These are phyloP conservation scores for Termitomyces sp. DNA, from an alignment of 768 basidiomycete genomes.

Conservation along the genomic window DNA sequence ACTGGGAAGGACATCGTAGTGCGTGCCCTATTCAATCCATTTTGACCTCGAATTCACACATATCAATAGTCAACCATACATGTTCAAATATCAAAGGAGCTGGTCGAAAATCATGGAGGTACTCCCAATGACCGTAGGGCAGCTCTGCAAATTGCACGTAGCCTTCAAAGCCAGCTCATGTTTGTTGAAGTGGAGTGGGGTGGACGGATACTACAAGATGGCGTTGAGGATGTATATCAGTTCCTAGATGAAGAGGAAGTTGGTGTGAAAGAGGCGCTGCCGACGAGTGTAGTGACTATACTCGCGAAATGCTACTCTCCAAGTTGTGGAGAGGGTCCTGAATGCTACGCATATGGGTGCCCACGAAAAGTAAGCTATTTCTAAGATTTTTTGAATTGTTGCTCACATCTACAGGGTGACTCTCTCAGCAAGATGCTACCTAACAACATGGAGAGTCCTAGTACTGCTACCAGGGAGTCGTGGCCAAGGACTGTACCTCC, in stretches of 20 bases:
- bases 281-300: constrained; percentile 84
- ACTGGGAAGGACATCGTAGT: constrained; percentile 94
- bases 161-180: constrained; percentile 86
- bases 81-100: constrained; percentile 72
- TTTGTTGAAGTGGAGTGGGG: constrained; percentile 99
- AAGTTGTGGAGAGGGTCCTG: constrained; percentile 69
- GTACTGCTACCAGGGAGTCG: constrained; percentile 41
- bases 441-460: constrained; percentile 23
- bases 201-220: constrained; percentile 73
- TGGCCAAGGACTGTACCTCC: constrained; percentile 43
- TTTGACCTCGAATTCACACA: not conserved
- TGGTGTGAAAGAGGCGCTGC: constrained; percentile 59
- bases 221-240: constrained; percentile 92
- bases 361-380: constrained; percentile 49
- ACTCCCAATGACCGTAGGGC: constrained; percentile 70
- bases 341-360: constrained; percentile 82
- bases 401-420: constrained; percentile 18
- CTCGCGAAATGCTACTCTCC: constrained; percentile 88
- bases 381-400: not conserved
- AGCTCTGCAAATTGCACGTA: constrained; percentile 82
- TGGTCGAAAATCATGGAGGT: constrained; percentile 60
- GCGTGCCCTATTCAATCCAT: constrained; percentile 25
- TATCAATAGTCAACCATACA: constrained; percentile 75
- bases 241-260: constrained; percentile 85
- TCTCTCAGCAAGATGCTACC: constrained; percentile 22